Evolutionary conservation across 2,329 filamentous ascomycete genomes (phyloP).

Genomic region (Sordariomycetes sp.): DNA sequence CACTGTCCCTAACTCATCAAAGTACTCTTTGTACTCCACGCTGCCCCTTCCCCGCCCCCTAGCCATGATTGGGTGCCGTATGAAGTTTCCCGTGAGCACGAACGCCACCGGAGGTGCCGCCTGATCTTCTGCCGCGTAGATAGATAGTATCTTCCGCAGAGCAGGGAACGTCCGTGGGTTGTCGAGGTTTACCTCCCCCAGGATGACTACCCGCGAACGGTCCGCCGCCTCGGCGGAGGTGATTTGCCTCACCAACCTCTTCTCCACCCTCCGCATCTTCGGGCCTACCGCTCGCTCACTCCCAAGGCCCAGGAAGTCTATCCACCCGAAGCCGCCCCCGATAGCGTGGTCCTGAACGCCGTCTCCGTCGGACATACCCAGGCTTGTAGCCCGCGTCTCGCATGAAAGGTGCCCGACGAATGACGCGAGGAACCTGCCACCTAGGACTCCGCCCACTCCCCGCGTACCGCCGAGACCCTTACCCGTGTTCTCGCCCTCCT

Average conservation of each 20-base stretch:
- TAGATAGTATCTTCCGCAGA: constrained; percentile 64
- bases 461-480: constrained; percentile 64
- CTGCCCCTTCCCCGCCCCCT: constrained; percentile 65
- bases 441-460: constrained; percentile 81
- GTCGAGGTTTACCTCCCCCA: constrained; percentile 82
- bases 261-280: constrained; percentile 74
- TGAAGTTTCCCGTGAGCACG: constrained; percentile 79
- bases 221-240: constrained; percentile 22
- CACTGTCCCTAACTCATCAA: constrained; percentile 74
- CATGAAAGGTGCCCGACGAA: constrained; percentile 87
- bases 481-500: constrained; percentile 65
- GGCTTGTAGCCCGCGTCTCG: constrained; percentile 68
- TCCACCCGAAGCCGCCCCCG: constrained; percentile 87
- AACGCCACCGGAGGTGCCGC: constrained; percentile 65
- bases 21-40: constrained; percentile 95
- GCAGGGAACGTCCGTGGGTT: constrained; percentile 72
- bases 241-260: constrained; percentile 45
- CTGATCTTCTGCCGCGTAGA: constrained; percentile 58
- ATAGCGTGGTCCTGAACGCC: constrained; percentile 49
- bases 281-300: constrained; percentile 75
- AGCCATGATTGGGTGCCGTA: constrained; percentile 52
- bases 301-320: constrained; percentile 87
- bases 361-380: constrained; percentile 57
- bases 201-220: constrained; percentile 54
- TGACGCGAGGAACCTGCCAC: constrained; percentile 84